Base-by-base conservation (phyloP, 2,329 filamentous ascomycete species). In the Aspergillus flavus region DNA sequence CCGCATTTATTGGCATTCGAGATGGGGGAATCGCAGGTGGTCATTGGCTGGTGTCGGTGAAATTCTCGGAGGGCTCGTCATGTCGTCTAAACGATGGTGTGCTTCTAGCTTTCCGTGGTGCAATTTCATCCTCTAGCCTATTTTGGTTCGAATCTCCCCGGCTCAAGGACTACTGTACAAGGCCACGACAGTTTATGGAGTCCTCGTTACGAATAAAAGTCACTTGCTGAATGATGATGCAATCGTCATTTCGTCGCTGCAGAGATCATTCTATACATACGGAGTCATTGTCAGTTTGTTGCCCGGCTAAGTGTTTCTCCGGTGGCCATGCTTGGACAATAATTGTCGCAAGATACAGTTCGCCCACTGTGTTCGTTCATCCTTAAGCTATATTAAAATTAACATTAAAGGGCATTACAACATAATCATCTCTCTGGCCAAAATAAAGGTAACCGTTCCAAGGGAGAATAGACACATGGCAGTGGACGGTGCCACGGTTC, bases 21-120 rank as follows among this genome's bases (percentile, higher is more conserved):
- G 19, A 19, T 12, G 28, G n/a, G 6, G 19, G 19, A 12, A 32
- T 32, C 10, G 3, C 1, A 12, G 6, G 56, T 50, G 43, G 57
- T 63, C 50, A 48, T 69, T 67, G 69, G 69, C 56, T 68, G 68
- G 66, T 64, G 50, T 66, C 68, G 69, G 69, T 65, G 69, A 71
- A 71, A 69, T 69, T 71, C 57, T 71, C 69, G 69, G 69, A 64
- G 63, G 57, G 46, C 26, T 39, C 46, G 23, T 52, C 11, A n/a
- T 52, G 26, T 28, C 46, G 46, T 57, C 19, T 32, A 30, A 30
- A 61, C 61, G 68, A 71, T 71, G 69, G 68, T 68, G 69, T 71
- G 69, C 69, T 71, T 66, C 64, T 60, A 61, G 63, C 56, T 56
- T 50, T 34, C 53, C 52, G 36, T 71, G 64, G 64, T 71, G 69